Evolutionary conservation across 2,329 filamentous ascomycete species (phyloP), one percentile per base, ranked within the genome.

Genomic region (Colletotrichum falcatum): DNA sequence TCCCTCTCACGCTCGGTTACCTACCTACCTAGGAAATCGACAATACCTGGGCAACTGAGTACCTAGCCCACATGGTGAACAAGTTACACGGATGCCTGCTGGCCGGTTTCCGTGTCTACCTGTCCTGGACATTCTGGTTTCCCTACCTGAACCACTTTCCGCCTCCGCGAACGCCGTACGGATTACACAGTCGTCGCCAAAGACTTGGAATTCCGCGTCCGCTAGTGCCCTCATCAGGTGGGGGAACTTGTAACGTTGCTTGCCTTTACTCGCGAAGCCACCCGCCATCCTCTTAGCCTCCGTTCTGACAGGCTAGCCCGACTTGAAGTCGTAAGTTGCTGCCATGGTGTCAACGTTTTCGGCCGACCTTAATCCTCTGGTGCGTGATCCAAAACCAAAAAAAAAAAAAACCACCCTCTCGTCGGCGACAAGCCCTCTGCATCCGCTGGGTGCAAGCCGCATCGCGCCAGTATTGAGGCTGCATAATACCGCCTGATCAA

Each of bases 211-310:
- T 26, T 59, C 16, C n/a, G 18, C 23, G 58, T 28, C 33, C 46
- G 33, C 46, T 53, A 35, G 23, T 23, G 33, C 59, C 37, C 33
- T 39, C 33, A 16, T 51, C 23, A 14, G 33, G n/a, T n/a, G 33
- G 18, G 33, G 5, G 3, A 16, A 51, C 33, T 51, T 18, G 59
- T 18, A 61, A 16, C 33, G 33, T 37, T 26, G 37, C 26, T 20
- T 9, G 12, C 8, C 55, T 59, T 49, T 60, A 48, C 39, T 35
- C 42, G 42, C 20, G 46, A 48, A 48, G 28, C 28, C 23, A 30
- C 58, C 58, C n/a, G n/a, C 42, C 30, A 46, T 44, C 33, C 30
- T 49, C 18, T n/a, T 61, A 61, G 42, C n/a, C 42, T 60, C 39
- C 39, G 3, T 48, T 16, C 7, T 30, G 44, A 48, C 58, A 46